Percentiles rank a stretch among this genome's conserved stretches.
Evolutionary conservation across 2,329 filamentous ascomycete genomes (phyloP).

Genomic region (Nakataea oryzae): DNA sequence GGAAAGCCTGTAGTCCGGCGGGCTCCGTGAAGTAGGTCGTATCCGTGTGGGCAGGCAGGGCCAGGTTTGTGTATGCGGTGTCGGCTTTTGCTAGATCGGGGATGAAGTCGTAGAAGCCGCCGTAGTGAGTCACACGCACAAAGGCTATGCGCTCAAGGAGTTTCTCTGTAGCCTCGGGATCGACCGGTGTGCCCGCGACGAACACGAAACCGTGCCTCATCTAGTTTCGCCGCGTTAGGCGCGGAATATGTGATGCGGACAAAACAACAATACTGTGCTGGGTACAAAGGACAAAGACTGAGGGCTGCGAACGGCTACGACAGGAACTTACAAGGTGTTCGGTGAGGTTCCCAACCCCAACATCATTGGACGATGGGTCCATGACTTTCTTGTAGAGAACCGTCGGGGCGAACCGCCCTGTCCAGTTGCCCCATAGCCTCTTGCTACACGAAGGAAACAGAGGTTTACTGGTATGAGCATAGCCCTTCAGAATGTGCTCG

Average conservation of each 20-base stretch:
- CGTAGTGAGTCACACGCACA: slow-evolving; percentile 86
- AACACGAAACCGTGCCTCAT: slow-evolving; percentile 66
- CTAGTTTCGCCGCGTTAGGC: slow-evolving; percentile 28
- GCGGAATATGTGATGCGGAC: background rate
- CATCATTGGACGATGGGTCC: slow-evolving; percentile 29
- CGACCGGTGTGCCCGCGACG: slow-evolving; percentile 54
- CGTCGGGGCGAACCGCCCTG: slow-evolving; percentile 36
- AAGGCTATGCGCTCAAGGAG: slow-evolving; percentile 75
- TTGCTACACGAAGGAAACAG: background rate
- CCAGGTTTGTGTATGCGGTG: slow-evolving; percentile 81
- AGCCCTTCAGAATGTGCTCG: background rate
- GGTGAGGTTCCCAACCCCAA: slow-evolving; percentile 51
- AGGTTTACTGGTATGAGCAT: background rate
- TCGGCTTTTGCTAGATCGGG: slow-evolving; percentile 81
- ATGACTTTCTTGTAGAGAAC: slow-evolving; percentile 53
- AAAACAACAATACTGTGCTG: background rate
- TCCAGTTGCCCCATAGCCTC: slow-evolving; percentile 1
- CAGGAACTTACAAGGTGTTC: slow-evolving; percentile 35
- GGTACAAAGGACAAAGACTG: background rate
- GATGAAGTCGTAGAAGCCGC: slow-evolving; percentile 70
- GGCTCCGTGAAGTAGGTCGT: slow-evolving; percentile 95
- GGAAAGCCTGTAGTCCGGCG: slow-evolving; percentile 83
- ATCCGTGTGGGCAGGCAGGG: slow-evolving; percentile 80
- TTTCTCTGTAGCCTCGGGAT: slow-evolving; percentile 61
- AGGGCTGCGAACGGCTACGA: background rate